A percentile compares a stretch with the other conserved stretches of the same genome.
phyloP scores from a whole-genome alignment of 1,284 basidiomycete genomes.

The Ceratobasidium sp. region DNA sequence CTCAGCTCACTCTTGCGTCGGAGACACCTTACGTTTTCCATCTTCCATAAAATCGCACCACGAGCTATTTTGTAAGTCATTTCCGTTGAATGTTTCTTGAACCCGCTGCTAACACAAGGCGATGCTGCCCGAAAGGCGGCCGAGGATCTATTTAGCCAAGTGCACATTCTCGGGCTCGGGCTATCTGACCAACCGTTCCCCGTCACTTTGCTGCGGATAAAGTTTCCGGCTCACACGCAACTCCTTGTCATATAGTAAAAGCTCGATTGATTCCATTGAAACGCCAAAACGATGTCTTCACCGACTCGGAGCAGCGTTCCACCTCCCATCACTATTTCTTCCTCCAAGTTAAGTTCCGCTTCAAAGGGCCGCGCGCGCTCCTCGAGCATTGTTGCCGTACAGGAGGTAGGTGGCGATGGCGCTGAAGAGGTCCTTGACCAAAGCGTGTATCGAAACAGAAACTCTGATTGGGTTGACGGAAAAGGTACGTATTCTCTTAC shows the following conservation, averaged over 20 bases:
- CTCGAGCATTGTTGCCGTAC: conserved; percentile 86
- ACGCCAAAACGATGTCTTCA: conserved; percentile 37
- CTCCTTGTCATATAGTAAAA: not conserved
- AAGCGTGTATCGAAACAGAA: conserved; percentile 86
- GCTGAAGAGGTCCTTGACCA: conserved; percentile 84
- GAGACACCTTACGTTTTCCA: conserved; percentile 15
- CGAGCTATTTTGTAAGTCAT: conserved; percentile 21
- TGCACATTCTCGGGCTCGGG: conserved; percentile 30
- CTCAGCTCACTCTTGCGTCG: conserved; percentile 21
- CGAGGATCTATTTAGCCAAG: conserved; percentile 1
- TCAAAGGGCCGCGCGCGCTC: conserved; percentile 73
- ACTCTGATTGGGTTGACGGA: conserved; percentile 98
- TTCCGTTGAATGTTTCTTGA: not conserved
- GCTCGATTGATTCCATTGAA: not conserved
- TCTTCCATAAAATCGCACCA: conserved; percentile 6
- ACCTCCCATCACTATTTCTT: conserved; percentile 40
- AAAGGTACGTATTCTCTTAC: conserved; percentile 73
- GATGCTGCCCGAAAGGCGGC: not conserved
- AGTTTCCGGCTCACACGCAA: conserved; percentile 3
- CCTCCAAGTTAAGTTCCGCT: conserved; percentile 14
- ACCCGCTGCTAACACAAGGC: not conserved
- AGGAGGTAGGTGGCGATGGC: conserved; percentile 81
- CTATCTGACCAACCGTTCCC: conserved; percentile 26
- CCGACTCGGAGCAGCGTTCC: conserved; percentile 31
- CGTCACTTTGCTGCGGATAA: conserved; percentile 28